Conservation (phyloP, 768 basidiomycete genomes). For the Favolaschia claudopus region DNA sequence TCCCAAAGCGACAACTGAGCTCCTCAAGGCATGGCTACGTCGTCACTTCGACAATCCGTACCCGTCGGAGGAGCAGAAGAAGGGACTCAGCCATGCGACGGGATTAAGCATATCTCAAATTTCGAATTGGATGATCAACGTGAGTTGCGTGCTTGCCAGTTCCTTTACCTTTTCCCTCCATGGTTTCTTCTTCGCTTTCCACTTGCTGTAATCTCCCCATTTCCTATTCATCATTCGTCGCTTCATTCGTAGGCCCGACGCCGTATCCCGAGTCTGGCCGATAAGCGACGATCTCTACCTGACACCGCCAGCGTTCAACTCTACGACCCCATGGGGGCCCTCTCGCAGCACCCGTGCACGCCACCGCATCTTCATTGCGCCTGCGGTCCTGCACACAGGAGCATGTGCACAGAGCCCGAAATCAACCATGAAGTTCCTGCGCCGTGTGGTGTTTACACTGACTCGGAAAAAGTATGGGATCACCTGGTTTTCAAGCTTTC, state of each 20-base stretch:
- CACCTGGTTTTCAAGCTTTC: too few species aligned
- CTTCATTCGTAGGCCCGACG: constrained; percentile 83
- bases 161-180: constrained; percentile 2
- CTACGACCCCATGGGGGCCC: constrained; percentile 80
- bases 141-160: constrained; percentile 31
- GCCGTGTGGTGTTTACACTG: too few species aligned
- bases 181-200: constrained; percentile 16
- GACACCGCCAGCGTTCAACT: constrained; percentile 72
- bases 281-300: constrained; percentile 71
- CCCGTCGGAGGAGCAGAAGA: constrained; percentile 90
- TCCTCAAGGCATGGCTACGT: constrained; percentile 88
- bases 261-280: constrained; percentile 67
- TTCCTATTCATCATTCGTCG: constrained; percentile 12
- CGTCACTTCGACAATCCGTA: constrained; percentile 90
- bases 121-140: constrained; percentile 95
- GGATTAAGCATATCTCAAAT: constrained; percentile 90
- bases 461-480: too few species aligned
- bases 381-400: constrained; percentile 36
- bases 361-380: constrained; percentile 49
- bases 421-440: constrained; percentile 49
- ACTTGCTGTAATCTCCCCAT: constrained; percentile 20
- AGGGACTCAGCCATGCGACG: constrained; percentile 85
- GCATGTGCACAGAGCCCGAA: constrained; percentile 47
- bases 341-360: constrained; percentile 47
- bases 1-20: constrained; percentile 90